Conservation (phyloP, 2,329 filamentous ascomycete genomes). For the Diplodia corticola region DNA sequence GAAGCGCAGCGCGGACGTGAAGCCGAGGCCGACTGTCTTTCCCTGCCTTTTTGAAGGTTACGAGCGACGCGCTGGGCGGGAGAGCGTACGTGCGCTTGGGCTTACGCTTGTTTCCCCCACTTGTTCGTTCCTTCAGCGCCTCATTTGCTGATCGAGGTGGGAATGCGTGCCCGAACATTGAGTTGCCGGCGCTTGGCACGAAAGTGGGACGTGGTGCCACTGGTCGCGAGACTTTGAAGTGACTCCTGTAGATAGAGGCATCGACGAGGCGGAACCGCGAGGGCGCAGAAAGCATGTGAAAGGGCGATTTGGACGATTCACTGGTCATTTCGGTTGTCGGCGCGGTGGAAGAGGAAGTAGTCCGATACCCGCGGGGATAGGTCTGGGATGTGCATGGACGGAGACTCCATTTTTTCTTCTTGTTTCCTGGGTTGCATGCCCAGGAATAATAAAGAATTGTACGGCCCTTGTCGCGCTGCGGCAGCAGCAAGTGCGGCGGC, state of each 20-base stretch:
- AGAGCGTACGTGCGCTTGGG: conserved; percentile 1
- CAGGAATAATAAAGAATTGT: not conserved
- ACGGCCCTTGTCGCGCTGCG: not conserved
- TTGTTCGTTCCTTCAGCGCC: not conserved
- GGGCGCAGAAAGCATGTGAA: not conserved
- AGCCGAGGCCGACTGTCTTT: not conserved
- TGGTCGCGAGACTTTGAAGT: not conserved
- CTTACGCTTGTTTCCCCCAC: conserved; percentile 7
- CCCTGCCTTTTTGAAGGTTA: not conserved
- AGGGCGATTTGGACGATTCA: not conserved
- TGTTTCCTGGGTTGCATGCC: not conserved
- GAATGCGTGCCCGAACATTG: not conserved
- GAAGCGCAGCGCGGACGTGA: not conserved
- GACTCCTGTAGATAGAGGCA: not conserved
- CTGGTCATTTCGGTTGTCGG: not conserved
- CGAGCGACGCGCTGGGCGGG: not conserved
- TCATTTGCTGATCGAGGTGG: not conserved
- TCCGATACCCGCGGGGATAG: not conserved
- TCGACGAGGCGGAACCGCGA: not conserved
- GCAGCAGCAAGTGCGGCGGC: not conserved
- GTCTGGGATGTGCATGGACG: not conserved
- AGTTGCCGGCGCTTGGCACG: conserved; percentile 2
- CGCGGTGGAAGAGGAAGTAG: not conserved
- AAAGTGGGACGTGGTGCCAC: conserved; percentile 3
- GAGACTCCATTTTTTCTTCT: not conserved